phyloP scores from a whole-genome alignment of 495 filamentous ascomycete genomes.

The Xylaria scruposa region DNA sequence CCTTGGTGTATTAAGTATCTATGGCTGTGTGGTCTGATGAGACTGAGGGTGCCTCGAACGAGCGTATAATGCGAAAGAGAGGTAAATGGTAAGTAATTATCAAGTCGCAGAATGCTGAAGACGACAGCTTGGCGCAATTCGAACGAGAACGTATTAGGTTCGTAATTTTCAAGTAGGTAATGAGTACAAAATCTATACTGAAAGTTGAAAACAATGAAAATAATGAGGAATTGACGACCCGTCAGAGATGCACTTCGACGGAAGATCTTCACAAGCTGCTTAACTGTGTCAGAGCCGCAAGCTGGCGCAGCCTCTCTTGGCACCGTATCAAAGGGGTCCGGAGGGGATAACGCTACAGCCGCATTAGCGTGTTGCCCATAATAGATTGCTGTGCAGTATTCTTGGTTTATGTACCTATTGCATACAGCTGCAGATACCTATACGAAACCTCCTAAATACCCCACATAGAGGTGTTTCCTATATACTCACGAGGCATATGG shows the following conservation, averaged over 20 bases:
- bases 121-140: neutral
- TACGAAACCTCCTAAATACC: too few species aligned
- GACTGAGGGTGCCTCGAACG: neutral
- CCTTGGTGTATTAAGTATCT: neutral
- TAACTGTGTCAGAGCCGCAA: neutral
- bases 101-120: constrained; percentile 1
- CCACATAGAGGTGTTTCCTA: too few species aligned
- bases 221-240: constrained; percentile 11
- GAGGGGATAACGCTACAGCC: constrained; percentile 5
- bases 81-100: neutral
- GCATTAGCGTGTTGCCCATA: constrained; percentile 13
- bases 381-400: constrained; percentile 2
- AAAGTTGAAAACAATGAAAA: neutral
- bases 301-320: constrained; percentile 16
- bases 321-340: neutral
- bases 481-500: too few species aligned
- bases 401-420: neutral
- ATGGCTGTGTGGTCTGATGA: neutral
- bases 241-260: neutral
- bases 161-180: neutral
- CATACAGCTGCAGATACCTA: neutral
- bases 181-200: neutral
- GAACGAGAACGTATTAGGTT: neutral
- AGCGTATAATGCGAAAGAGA: constrained; percentile 18
- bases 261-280: neutral